Conservation (phyloP, 495 filamentous ascomycete species). For the Neurospora sp. region DNA sequence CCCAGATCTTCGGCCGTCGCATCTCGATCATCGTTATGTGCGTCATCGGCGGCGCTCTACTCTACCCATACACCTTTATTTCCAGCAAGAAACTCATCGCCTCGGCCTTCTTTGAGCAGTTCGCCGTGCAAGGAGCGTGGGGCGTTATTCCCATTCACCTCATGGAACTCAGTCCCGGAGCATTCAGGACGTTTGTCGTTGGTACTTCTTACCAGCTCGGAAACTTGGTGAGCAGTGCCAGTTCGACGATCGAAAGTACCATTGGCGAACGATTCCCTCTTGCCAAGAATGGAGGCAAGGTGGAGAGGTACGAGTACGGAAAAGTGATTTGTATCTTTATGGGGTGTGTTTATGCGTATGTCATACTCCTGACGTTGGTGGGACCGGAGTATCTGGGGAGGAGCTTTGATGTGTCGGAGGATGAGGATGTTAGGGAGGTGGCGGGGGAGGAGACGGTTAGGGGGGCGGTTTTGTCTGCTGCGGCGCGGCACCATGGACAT, state of each 20-base stretch:
- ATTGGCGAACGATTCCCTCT: conserved; percentile 76
- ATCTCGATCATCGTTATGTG: conserved; percentile 71
- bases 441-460: conserved; percentile 27
- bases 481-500: neutral
- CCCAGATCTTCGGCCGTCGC: conserved; percentile 73
- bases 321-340: conserved; percentile 90
- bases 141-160: conserved; percentile 77
- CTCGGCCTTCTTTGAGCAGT: conserved; percentile 85
- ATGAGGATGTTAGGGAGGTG: conserved; percentile 53
- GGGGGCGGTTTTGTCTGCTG: neutral
- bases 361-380: conserved; percentile 61
- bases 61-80: conserved; percentile 78
- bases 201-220: conserved; percentile 80
- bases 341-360: conserved; percentile 81
- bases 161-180: conserved; percentile 69
- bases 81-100: conserved; percentile 40
- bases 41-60: conserved; percentile 64
- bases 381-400: conserved; percentile 66
- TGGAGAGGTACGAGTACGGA: conserved; percentile 65
- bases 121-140: conserved; percentile 83
- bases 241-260: conserved; percentile 73
- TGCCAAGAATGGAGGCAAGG: conserved; percentile 8
- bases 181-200: conserved; percentile 76
- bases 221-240: too few relatives aligned
- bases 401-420: conserved; percentile 55